Conservation (phyloP, 2,329 filamentous ascomycete species). For the Cryphonectria carpinicola region DNA sequence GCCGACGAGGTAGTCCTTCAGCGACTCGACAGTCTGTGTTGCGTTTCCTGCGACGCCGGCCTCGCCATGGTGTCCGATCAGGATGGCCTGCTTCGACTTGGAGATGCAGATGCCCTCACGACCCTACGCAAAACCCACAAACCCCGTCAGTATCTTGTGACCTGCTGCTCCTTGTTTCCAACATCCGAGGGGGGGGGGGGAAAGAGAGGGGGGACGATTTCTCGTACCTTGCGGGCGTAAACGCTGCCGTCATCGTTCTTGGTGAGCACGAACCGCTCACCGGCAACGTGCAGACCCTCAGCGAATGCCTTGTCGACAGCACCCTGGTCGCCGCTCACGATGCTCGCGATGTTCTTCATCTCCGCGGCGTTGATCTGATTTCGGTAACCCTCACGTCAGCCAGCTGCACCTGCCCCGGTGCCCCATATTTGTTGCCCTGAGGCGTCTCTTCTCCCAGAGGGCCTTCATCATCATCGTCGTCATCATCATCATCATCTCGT, state of each 20-base stretch:
- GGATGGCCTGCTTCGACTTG: slow-evolving; percentile 87
- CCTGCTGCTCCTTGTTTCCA: not conserved
- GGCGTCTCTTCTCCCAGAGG: not conserved
- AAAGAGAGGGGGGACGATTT: too few species aligned
- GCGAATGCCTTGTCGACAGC: slow-evolving; percentile 68
- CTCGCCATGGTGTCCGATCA: slow-evolving; percentile 86
- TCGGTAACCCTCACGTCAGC: slow-evolving; percentile 12
- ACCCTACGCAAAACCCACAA: slow-evolving; percentile 50
- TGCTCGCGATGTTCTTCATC: slow-evolving; percentile 60
- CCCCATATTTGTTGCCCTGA: not conserved
- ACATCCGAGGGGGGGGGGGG: too few species aligned
- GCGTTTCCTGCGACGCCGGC: slow-evolving; percentile 73
- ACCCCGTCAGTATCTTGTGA: slow-evolving; percentile 17
- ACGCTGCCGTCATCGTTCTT: slow-evolving; percentile 77
- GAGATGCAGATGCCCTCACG: slow-evolving; percentile 80
- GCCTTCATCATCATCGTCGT: too few species aligned
- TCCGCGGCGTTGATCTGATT: slow-evolving; percentile 60
- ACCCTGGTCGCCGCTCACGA: slow-evolving; percentile 49
- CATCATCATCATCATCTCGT: not conserved
- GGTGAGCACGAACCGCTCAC: slow-evolving; percentile 78
- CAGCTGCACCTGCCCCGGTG: not conserved
- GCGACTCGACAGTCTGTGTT: slow-evolving; percentile 76
- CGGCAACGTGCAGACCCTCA: slow-evolving; percentile 75
- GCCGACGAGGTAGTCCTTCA: slow-evolving; percentile 85
- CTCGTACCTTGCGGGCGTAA: slow-evolving; percentile 81